Conservation (phyloP, 148 eudicot genomes). For the Rhododendron simsii region DNA sequence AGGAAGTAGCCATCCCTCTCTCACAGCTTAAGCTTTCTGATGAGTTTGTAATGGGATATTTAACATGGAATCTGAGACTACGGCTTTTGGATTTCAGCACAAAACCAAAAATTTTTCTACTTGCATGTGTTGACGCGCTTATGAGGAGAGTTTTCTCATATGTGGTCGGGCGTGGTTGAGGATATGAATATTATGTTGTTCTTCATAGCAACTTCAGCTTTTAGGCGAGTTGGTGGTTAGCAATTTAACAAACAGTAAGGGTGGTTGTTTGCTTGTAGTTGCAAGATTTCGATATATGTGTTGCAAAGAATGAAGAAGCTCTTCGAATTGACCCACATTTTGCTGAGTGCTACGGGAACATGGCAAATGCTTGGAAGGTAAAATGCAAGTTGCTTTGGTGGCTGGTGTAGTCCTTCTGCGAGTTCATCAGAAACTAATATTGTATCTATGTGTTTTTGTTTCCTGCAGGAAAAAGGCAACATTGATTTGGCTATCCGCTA, state of each 20-base stretch:
- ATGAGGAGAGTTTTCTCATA: not conserved
- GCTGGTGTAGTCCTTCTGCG: not conserved
- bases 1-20: not conserved
- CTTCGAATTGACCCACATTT: conserved; percentile 72
- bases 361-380: conserved; percentile 99
- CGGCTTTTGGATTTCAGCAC: not conserved
- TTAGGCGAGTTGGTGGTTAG: not conserved
- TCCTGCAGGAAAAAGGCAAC: conserved; percentile 83
- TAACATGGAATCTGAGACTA: not conserved
- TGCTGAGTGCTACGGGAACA: conserved; percentile 95
- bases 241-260: not conserved
- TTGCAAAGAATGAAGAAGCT: conserved; percentile 94
- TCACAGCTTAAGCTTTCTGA: not conserved
- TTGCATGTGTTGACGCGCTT: not conserved
- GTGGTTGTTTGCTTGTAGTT: conserved; percentile 37
- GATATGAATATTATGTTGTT: not conserved
- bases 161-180: not conserved
- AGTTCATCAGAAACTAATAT: not conserved
- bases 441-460: not conserved
- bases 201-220: not conserved
- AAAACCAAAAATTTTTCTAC: not conserved
- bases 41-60: not conserved
- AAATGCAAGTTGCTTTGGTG: not conserved
- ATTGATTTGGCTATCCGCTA: conserved; percentile 84
- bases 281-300: conserved; percentile 81